Percentiles rank a stretch among this genome's conserved stretches.
Evolutionary conservation across 257 asterid genomes (phyloP).

Genomic region (Leonotis leonurus): DNA sequence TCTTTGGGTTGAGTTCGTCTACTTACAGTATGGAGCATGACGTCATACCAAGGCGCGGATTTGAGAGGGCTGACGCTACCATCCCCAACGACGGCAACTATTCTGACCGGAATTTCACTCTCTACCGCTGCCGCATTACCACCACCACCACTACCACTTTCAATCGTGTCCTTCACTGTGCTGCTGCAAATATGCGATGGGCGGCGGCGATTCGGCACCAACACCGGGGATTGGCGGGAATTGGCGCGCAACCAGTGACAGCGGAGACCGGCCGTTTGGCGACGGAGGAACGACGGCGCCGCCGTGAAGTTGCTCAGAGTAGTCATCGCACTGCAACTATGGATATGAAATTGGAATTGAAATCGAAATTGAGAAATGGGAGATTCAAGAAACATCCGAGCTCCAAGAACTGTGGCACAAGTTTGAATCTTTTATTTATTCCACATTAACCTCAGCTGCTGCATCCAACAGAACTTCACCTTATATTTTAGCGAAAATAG

Average conservation of each 20-base stretch:
- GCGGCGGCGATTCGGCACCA: constrained; percentile 16
- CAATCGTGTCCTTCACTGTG: constrained; percentile 10
- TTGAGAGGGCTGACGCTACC: constrained; percentile 76
- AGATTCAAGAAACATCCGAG: neutral
- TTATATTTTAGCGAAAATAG: too few relatives aligned
- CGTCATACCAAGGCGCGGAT: constrained; percentile 81
- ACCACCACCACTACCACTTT: constrained; percentile 9
- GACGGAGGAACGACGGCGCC: constrained; percentile 19
- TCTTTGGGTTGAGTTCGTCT: neutral
- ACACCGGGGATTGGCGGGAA: neutral
- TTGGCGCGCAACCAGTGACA: neutral
- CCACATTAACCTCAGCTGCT: too few relatives aligned
- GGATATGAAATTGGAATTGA: too few relatives aligned
- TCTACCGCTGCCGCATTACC: constrained; percentile 19
- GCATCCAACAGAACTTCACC: too few relatives aligned
- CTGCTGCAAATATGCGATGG: constrained; percentile 5
- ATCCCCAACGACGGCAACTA: constrained; percentile 75
- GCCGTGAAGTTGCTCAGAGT: constrained; percentile 13
- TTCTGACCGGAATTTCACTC: constrained; percentile 42
- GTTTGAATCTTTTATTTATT: too few relatives aligned
- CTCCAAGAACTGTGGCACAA: too few relatives aligned
- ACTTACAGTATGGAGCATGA: constrained; percentile 80
- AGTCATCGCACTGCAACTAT: constrained; percentile 18
- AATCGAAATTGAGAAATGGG: too few relatives aligned
- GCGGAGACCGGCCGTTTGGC: constrained; percentile 2